Percentiles rank a stretch among this genome's conserved stretches.
Conservation (phyloP, 2,329 filamentous ascomycete species). For the Clonostachys byssicola region DNA sequence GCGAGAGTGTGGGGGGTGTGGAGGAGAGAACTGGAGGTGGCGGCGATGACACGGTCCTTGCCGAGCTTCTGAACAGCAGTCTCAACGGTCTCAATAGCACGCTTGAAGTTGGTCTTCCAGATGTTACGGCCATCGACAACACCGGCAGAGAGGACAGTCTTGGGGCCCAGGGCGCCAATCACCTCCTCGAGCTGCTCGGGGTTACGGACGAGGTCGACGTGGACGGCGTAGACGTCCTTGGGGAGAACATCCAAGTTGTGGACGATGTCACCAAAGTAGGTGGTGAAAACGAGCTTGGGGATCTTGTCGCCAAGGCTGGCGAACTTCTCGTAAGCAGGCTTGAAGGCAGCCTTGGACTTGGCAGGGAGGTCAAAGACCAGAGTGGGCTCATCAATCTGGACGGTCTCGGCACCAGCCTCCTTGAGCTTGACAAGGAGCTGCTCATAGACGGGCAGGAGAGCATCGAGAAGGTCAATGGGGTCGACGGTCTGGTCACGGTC, state of each 20-base stretch:
- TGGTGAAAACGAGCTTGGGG: slow-evolving; percentile 86
- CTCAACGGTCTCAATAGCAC: slow-evolving; percentile 87
- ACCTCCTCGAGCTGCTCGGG: slow-evolving; percentile 94
- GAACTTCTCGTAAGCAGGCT: slow-evolving; percentile 93
- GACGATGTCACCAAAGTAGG: slow-evolving; percentile 98
- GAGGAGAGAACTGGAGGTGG: slow-evolving; percentile 95
- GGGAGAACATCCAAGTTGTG: slow-evolving; percentile 95
- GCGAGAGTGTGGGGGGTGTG: slow-evolving; percentile 97
- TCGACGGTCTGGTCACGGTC: slow-evolving; percentile 91
- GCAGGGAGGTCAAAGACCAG: slow-evolving; percentile 90
- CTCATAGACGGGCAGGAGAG: slow-evolving; percentile 91
- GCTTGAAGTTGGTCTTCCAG: slow-evolving; percentile 99
- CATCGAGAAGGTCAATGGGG: slow-evolving; percentile 89
- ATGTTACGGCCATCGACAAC: slow-evolving; percentile 99
- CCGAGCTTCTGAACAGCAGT: slow-evolving; percentile 88
- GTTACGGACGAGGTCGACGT: slow-evolving; percentile 96
- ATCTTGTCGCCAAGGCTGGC: slow-evolving; percentile 71
- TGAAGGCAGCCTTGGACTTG: slow-evolving; percentile 95
- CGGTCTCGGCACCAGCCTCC: slow-evolving; percentile 89
- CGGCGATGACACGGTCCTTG: slow-evolving; percentile 95
- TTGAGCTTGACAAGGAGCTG: slow-evolving; percentile 92
- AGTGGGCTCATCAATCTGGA: slow-evolving; percentile 97
- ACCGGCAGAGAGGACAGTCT: slow-evolving; percentile 90
- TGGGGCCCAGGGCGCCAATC: slow-evolving; percentile 74
- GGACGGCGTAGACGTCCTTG: slow-evolving; percentile 76